A percentile compares a stretch with the other conserved stretches of the same genome.
Evolutionary conservation across 2,329 filamentous ascomycete species (phyloP).

Genomic region (Tolypocladium paradoxum): DNA sequence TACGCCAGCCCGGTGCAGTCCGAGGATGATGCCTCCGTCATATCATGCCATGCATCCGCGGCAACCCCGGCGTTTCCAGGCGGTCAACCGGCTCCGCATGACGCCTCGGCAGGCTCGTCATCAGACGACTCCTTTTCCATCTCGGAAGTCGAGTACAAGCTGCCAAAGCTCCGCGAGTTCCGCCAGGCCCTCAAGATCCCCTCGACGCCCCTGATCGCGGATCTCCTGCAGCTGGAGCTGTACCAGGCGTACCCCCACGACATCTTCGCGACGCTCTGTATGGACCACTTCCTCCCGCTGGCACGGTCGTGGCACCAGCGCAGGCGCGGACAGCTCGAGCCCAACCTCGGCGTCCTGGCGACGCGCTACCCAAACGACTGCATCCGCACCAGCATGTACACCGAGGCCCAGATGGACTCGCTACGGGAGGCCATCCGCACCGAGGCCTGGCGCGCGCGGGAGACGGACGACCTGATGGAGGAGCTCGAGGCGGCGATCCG

Average conservation of each 20-base stretch:
- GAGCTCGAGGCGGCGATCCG: neutral
- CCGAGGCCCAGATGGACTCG: neutral
- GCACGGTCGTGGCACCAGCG: constrained; percentile 1
- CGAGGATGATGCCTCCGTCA: no score
- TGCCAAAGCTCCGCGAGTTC: neutral
- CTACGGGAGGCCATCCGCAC: neutral
- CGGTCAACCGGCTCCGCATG: no score
- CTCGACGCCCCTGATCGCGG: neutral
- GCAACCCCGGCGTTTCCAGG: no score
- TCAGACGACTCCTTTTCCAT: no score
- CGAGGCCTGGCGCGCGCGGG: neutral
- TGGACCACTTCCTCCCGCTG: neutral
- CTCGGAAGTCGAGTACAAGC: no score
- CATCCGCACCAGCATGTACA: neutral
- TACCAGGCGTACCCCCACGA: constrained; percentile 4
- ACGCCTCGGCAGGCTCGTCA: no score
- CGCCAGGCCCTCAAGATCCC: neutral
- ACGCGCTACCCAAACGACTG: no score
- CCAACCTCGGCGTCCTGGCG: no score
- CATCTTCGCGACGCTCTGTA: constrained; percentile 1
- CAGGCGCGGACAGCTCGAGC: neutral
- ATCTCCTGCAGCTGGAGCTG: constrained; percentile 3
- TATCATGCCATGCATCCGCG: no score
- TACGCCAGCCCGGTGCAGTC: no score
- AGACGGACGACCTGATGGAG: neutral